These are phyloP conservation scores for Ascomycota sp. DNA, from an alignment of 2,329 filamentous ascomycete species.

Conservation along the genomic window DNA sequence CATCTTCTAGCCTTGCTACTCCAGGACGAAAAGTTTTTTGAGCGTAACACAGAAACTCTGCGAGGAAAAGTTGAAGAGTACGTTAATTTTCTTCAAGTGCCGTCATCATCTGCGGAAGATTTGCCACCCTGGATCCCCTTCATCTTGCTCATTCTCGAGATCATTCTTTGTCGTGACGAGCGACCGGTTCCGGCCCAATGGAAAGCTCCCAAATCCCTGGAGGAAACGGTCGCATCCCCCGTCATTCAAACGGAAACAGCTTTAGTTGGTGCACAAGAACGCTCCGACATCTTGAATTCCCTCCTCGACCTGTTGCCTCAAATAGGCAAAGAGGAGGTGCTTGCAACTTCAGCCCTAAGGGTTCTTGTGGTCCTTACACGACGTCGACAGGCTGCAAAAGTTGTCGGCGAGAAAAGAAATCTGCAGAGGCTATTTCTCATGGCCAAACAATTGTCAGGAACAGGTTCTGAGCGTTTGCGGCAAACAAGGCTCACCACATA, in stretches of 20 bases:
- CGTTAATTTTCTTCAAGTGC: slow-evolving; percentile 54
- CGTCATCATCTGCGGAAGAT: slow-evolving; percentile 47
- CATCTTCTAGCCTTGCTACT: slow-evolving; percentile 76
- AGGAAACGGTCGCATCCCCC: slow-evolving; percentile 26
- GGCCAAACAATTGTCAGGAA: slow-evolving; percentile 72
- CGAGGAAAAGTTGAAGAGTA: slow-evolving; percentile 57
- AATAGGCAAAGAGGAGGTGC: slow-evolving; percentile 64
- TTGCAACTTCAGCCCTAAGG: slow-evolving; percentile 64
- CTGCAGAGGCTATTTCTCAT: slow-evolving; percentile 81
- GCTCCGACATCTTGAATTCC: slow-evolving; percentile 47
- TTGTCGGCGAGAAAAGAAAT: slow-evolving; percentile 69
- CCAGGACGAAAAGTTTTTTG: slow-evolving; percentile 63
- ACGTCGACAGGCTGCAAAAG: slow-evolving; percentile 47
- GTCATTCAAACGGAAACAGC: slow-evolving; percentile 40
- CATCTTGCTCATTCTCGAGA: slow-evolving; percentile 73
- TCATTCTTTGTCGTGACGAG: slow-evolving; percentile 70
- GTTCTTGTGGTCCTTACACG: slow-evolving; percentile 77
- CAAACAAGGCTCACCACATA: slow-evolving; percentile 30
- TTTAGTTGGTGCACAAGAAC: slow-evolving; percentile 32
- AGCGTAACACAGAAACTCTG: slow-evolving; percentile 48
- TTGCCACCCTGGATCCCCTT: slow-evolving; percentile 85
- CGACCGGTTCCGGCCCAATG: slow-evolving; percentile 55
- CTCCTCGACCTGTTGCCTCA: slow-evolving; percentile 69
- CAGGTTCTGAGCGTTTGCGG: slow-evolving; percentile 50
- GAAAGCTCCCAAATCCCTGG: slow-evolving; percentile 31